Percentiles rank a stretch among this genome's conserved stretches.
phyloP scores from a whole-genome alignment of 2,329 filamentous ascomycete species.

The Trichophyton schoenleinii region DNA sequence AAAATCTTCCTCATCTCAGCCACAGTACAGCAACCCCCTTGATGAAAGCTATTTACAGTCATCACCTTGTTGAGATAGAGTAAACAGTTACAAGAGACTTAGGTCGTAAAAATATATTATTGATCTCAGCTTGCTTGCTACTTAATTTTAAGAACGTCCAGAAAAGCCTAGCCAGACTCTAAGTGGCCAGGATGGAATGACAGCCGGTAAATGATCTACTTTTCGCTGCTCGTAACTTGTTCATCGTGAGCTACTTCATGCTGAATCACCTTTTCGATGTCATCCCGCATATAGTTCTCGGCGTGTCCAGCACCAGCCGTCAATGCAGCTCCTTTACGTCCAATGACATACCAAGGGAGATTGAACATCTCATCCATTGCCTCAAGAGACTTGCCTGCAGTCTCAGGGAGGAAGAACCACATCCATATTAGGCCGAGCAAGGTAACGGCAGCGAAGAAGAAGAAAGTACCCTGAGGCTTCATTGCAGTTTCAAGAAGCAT shows the following conservation, averaged over 20 bases:
- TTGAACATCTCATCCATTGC: slow-evolving; percentile 14
- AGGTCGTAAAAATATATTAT: too few species aligned
- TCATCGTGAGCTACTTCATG: background rate
- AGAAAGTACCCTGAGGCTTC: slow-evolving; percentile 54
- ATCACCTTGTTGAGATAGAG: too few species aligned
- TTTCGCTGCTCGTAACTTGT: background rate
- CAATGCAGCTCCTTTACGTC: slow-evolving; percentile 11
- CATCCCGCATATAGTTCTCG: background rate
- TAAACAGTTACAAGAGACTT: too few species aligned
- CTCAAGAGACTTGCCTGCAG: slow-evolving; percentile 41
- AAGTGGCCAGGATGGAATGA: background rate
- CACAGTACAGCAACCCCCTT: too few species aligned
- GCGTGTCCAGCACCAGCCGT: slow-evolving; percentile 7
- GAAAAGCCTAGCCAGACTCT: background rate
- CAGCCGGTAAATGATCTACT: background rate
- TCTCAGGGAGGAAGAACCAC: slow-evolving; percentile 59
- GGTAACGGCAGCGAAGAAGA: slow-evolving; percentile 60
- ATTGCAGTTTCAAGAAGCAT: slow-evolving; percentile 39
- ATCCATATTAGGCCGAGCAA: slow-evolving; percentile 54
- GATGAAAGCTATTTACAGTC: too few species aligned
- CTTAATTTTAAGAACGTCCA: background rate
- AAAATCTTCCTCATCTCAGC: too few species aligned
- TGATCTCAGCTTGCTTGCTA: too few species aligned
- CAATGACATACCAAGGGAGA: slow-evolving; percentile 14
- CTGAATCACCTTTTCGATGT: background rate